Base-by-base conservation (phyloP, 2,329 filamentous ascomycete genomes). In the Fusarium falciforme region DNA sequence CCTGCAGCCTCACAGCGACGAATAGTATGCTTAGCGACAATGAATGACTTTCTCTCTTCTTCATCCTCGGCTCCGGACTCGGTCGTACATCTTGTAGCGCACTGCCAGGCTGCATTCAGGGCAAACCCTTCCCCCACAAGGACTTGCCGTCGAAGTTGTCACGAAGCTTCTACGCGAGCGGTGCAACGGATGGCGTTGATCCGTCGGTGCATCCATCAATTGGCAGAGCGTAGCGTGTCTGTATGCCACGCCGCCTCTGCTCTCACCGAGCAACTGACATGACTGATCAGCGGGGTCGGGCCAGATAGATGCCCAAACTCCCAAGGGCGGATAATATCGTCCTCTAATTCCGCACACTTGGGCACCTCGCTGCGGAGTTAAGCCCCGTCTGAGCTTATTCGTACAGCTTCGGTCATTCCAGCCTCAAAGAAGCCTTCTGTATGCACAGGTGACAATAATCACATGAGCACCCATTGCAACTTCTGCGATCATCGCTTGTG, bases 231-330 rank as follows among this genome's bases (percentile, higher is more conserved):
- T 66, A 67, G 68, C 33, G 58, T 59, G 31, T 33, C 17, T 72
- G 61, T 61, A 58, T 68, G 67, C 57, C 64, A 67, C 63, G 67
- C 31, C 52, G 29, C 33, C 36, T 61, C 64, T 40, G 25, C 36
- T 40, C 47, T 61, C 35, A 25, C 31, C 59, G 54, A 49, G 57
- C 70, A 38, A 58, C 14, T n/a, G 40, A 44, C 35, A 40, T 49
- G 36, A 61, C 65, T 33, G 72, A 73, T 72, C 68, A 61, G 69
- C 72, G 66, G 40, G 60, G 64, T 54, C 38, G 55, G 58, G 68
- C 65, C 40, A 70, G 31, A 59, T 73, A 33, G 61, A 63, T 68
- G 72, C 68, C 71, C 64, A 60, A 71, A 44, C 59, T 44, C 68
- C 60, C 60, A 52, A 42, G 29, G 33, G 64, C 25, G 60, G 57